phyloP scores from a whole-genome alignment of 2,329 filamentous ascomycete genomes.

The Botrytis hyacinthi region DNA sequence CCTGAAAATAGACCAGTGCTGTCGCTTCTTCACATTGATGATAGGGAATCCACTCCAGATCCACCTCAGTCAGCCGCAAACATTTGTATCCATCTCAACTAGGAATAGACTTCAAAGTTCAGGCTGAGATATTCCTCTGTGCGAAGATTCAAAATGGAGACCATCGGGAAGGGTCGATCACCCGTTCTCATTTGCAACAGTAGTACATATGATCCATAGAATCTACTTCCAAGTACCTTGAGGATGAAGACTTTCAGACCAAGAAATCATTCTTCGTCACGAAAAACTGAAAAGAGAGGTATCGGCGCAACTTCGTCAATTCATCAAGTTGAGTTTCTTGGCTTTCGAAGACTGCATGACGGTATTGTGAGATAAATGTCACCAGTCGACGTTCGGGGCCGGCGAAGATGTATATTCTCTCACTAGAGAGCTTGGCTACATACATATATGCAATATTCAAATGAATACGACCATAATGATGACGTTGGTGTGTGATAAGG shows the following conservation, averaged over 20 bases:
- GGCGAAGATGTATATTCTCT: slow-evolving; percentile 8
- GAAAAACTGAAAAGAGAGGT: not conserved
- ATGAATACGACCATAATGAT: not conserved
- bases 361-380: not conserved
- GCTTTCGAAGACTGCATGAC: slow-evolving; percentile 7
- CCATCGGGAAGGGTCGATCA: not conserved
- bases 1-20: not conserved
- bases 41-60: not conserved
- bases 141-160: not conserved
- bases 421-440: slow-evolving; percentile 19
- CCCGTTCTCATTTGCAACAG: not conserved
- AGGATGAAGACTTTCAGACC: not conserved
- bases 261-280: not conserved
- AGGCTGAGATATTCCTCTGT: not conserved
- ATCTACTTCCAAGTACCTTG: not conserved
- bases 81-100: not conserved
- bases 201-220: not conserved
- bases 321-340: slow-evolving; percentile 18
- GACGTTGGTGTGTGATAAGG: not conserved
- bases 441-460: not conserved
- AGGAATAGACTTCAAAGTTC: not conserved
- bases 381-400: not conserved
- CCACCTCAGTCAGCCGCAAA: not conserved
- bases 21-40: not conserved
- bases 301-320: slow-evolving; percentile 6